These are phyloP conservation scores for Magnusiomyces sp. DNA, from an alignment of 1,139 yeast genomes.

Conservation along the genomic window DNA sequence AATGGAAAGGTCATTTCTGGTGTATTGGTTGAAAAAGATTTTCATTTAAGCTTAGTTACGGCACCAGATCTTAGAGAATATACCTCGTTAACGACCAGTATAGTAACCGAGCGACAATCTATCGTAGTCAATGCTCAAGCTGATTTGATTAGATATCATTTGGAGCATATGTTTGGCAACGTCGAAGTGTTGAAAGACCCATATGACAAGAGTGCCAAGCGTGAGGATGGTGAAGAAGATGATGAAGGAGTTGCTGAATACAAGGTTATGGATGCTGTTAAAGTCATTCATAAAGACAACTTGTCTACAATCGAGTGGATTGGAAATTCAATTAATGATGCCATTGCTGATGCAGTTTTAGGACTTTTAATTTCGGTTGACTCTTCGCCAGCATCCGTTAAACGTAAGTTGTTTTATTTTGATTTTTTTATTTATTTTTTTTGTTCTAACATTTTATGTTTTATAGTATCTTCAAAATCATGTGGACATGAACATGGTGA, in stretches of 20 bases:
- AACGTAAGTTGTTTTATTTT: no score
- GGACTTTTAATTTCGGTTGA: conserved; percentile 88
- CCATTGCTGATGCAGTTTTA: conserved; percentile 88
- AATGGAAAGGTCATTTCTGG: conserved; percentile 60
- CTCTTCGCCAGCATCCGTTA: conserved; percentile 91
- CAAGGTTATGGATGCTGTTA: conserved; percentile 42
- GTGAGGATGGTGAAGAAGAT: conserved; percentile 8
- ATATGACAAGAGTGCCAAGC: conserved; percentile 19
- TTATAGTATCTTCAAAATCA: conserved; percentile 57
- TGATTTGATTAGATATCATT: conserved; percentile 76
- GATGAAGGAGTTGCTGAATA: neutral
- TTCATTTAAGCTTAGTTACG: conserved; percentile 73
- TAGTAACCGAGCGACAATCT: conserved; percentile 73
- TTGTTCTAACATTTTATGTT: no score
- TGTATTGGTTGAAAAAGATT: conserved; percentile 83
- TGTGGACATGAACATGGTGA: conserved; percentile 34
- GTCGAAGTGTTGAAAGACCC: conserved; percentile 58
- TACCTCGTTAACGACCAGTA: conserved; percentile 78
- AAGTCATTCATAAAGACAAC: conserved; percentile 24
- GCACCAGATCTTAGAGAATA: conserved; percentile 83
- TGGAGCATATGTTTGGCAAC: conserved; percentile 92
- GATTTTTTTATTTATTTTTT: no score
- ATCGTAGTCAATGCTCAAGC: conserved; percentile 73
- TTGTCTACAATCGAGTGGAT: conserved; percentile 70
- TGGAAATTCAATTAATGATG: conserved; percentile 82